Percentiles rank a stretch among this genome's conserved stretches.
phyloP scores from a whole-genome alignment of 257 asterid species.

The Rauvolfia tetraphylla region DNA sequence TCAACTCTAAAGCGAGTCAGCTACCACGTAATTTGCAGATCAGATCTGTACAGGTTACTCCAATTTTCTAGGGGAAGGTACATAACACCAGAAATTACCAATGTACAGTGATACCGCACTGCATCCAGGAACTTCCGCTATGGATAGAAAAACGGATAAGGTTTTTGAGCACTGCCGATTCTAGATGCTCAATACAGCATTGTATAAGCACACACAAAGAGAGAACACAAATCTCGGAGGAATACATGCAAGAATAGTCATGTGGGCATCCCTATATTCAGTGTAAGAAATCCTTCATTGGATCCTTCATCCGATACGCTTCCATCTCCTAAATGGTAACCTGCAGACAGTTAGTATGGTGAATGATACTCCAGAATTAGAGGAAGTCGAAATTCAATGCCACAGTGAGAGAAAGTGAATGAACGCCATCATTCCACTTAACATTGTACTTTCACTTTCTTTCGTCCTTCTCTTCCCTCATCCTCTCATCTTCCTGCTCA shows the following conservation, averaged over 20 bases:
- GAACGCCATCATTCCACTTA: slow-evolving; percentile 93
- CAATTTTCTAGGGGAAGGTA: too few relatives aligned
- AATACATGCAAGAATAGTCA: not conserved
- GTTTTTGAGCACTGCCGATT: too few relatives aligned
- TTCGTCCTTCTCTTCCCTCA: slow-evolving; percentile 78
- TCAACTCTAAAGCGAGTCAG: too few relatives aligned
- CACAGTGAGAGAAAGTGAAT: not conserved
- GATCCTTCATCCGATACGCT: slow-evolving; percentile 86
- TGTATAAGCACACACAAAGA: too few relatives aligned
- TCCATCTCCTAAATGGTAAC: slow-evolving; percentile 81
- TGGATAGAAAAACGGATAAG: too few relatives aligned
- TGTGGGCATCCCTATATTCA: slow-evolving; percentile 4
- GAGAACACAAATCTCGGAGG: too few relatives aligned
- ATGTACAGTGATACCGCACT: too few relatives aligned
- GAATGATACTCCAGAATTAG: slow-evolving; percentile 5
- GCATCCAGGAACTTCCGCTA: too few relatives aligned
- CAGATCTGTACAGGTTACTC: too few relatives aligned
- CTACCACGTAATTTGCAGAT: too few relatives aligned
- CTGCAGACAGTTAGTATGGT: slow-evolving; percentile 27
- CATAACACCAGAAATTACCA: too few relatives aligned
- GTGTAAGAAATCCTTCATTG: slow-evolving; percentile 71
- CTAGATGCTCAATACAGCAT: too few relatives aligned
- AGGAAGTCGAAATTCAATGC: not conserved
- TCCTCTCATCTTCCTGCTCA: slow-evolving; percentile 74
- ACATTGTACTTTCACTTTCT: slow-evolving; percentile 87